phyloP scores from a whole-genome alignment of 768 basidiomycete genomes.

The Fomitopsis serialis region DNA sequence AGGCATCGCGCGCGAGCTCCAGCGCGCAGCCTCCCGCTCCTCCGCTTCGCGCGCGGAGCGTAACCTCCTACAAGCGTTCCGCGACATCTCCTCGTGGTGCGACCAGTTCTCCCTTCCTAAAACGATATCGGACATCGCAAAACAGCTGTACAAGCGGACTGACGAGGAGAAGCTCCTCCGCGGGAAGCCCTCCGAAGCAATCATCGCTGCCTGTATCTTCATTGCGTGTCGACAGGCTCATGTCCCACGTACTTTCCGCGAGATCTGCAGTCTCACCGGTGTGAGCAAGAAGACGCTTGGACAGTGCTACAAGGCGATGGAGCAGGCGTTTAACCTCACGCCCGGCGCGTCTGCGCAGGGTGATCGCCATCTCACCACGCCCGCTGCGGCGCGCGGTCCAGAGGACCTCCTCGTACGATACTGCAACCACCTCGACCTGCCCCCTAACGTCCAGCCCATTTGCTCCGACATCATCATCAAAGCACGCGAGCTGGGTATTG shows the following conservation, averaged over 20 bases:
- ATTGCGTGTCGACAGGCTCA: slow-evolving; percentile 94
- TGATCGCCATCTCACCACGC: slow-evolving; percentile 28
- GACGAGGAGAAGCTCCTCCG: slow-evolving; percentile 92
- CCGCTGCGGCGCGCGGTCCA: slow-evolving; percentile 57
- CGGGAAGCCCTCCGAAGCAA: slow-evolving; percentile 87
- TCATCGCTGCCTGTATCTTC: slow-evolving; percentile 97
- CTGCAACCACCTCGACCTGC: slow-evolving; percentile 87
- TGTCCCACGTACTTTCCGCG: slow-evolving; percentile 93
- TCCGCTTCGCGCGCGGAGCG: slow-evolving; percentile 78
- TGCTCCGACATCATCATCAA: slow-evolving; percentile 78
- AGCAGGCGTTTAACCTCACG: slow-evolving; percentile 82
- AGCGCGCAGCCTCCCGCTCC: slow-evolving; percentile 84
- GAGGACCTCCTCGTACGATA: slow-evolving; percentile 90
- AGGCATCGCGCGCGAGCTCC: slow-evolving; percentile 86
- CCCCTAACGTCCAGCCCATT: slow-evolving; percentile 76
- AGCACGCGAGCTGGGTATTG: slow-evolving; percentile 79
- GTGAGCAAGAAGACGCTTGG: slow-evolving; percentile 94
- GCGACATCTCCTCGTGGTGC: slow-evolving; percentile 90
- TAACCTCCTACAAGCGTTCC: slow-evolving; percentile 83
- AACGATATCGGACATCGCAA: slow-evolving; percentile 92
- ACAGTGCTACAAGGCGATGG: slow-evolving; percentile 88
- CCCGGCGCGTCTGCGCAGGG: slow-evolving; percentile 64
- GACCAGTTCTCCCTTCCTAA: slow-evolving; percentile 93
- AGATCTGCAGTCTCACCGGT: slow-evolving; percentile 89
- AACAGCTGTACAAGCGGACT: slow-evolving; percentile 94